Evolutionary conservation across 2,329 filamentous ascomycete species (phyloP), one percentile per base, ranked within the genome.

Genomic region (Aureobasidium lini): DNA sequence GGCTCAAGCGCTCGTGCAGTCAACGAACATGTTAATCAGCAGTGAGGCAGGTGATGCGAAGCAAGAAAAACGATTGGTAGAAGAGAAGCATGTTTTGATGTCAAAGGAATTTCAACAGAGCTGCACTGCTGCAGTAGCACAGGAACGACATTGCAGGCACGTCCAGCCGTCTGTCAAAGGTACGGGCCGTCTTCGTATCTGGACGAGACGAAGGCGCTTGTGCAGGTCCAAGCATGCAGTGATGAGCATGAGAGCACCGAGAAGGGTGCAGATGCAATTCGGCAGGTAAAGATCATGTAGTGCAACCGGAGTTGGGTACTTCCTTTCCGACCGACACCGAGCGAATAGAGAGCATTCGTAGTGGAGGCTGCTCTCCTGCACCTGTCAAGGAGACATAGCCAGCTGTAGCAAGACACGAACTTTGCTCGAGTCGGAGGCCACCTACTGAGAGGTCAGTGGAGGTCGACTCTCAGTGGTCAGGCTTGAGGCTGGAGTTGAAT

Each of bases 231-330:
- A 18, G 28, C n/a, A 43, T 43, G 50, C 37, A 53, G 37, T 32
- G 50, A 39, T 48, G 50, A 34, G n/a, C 36, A 36, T 59, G 59
- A 11, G 60, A 53, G n/a, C 67, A 66, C 48, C 66, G 66, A 57
- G 42, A 50, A 40, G 28, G 36, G 18, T 56, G n/a, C 40, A 29
- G 48, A 37, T 61, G 54, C 59, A 23, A 23, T 23, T 23, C 23
- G 23, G 23, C 23, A 23, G 23, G 48, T 23, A 52, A 15, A 36
- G 34, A 36, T 36, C 34, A 36, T 36, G 34, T 36, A 8, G 34
- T 36, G 34, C 8, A 36, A 36, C 34, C 39, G 34, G 7, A 10
- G 2, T 39, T 37, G 8, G n/a, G 34, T 16, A 34, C 16, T 50
- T 39, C 18, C 34, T 29, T 28, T 18, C 16, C 23, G 23, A 23